phyloP scores from a whole-genome alignment of 2,329 filamentous ascomycete genomes.

The Trichoderma sp. region DNA sequence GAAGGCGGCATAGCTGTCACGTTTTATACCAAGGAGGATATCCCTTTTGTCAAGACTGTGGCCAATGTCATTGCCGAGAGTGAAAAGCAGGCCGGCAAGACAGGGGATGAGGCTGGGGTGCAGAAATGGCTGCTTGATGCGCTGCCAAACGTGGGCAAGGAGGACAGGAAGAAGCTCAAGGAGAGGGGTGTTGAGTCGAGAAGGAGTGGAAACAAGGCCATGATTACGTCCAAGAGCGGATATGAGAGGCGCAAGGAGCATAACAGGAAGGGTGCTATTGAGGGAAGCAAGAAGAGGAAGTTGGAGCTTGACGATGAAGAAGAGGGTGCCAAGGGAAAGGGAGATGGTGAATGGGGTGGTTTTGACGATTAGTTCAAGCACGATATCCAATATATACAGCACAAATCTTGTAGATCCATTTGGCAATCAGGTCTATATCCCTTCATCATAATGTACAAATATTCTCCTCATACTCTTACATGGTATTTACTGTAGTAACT shows the following conservation, averaged over 20 bases:
- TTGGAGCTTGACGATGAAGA: slow-evolving; percentile 28
- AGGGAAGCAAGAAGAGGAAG: slow-evolving; percentile 58
- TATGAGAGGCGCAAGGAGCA: slow-evolving; percentile 69
- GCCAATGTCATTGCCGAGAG: slow-evolving; percentile 87
- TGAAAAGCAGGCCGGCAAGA: slow-evolving; percentile 65
- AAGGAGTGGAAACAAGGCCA: slow-evolving; percentile 45
- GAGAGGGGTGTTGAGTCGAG: slow-evolving; percentile 76
- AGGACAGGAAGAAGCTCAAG: slow-evolving; percentile 79
- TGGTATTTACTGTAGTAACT: not conserved
- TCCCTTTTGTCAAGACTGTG: slow-evolving; percentile 82
- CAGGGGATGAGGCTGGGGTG: slow-evolving; percentile 55
- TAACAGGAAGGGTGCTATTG: slow-evolving; percentile 61
- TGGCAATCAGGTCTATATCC: not conserved
- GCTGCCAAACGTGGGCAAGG: slow-evolving; percentile 78
- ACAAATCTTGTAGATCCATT: not conserved
- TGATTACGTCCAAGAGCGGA: slow-evolving; percentile 81
- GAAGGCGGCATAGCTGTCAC: slow-evolving; percentile 88
- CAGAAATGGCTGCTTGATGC: slow-evolving; percentile 87
- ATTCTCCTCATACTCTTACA: not conserved
- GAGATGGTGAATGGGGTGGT: slow-evolving; percentile 46
- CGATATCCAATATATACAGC: slow-evolving; percentile 1
- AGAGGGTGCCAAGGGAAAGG: slow-evolving; percentile 18
- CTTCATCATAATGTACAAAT: not conserved
- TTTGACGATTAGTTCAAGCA: slow-evolving; percentile 41
- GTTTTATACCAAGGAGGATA: slow-evolving; percentile 92